Evolutionary conservation across 1,284 basidiomycete genomes (phyloP).

Genomic region (Stygiomarasmius scandens): DNA sequence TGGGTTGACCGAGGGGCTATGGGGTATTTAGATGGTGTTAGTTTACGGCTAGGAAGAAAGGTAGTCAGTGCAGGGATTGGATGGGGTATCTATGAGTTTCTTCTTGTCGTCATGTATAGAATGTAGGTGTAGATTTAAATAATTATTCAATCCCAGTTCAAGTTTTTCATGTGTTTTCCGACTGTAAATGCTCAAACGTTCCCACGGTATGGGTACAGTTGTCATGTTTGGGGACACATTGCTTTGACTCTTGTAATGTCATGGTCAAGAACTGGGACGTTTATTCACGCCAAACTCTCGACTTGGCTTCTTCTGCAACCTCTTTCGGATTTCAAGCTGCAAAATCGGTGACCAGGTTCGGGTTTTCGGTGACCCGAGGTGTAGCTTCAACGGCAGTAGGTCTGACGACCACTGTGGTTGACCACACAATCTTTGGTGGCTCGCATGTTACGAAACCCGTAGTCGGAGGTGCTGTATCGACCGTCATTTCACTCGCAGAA

Average conservation of each 20-base stretch:
- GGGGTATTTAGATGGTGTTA: constrained; percentile 88
- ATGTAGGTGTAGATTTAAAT: no score
- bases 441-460: constrained; percentile 56
- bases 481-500: constrained; percentile 68
- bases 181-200: no score
- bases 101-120: constrained; percentile 60
- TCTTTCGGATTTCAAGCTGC: constrained; percentile 65
- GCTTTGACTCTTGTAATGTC: neutral
- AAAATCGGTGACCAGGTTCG: constrained; percentile 68
- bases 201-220: no score
- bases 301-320: constrained; percentile 63
- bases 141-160: no score
- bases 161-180: no score
- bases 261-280: constrained; percentile 58
- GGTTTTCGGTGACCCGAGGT: constrained; percentile 68
- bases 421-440: constrained; percentile 66
- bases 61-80: constrained; percentile 89
- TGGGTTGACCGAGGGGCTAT: constrained; percentile 73
- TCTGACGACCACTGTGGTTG: constrained; percentile 58
- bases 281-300: constrained; percentile 62
- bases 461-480: constrained; percentile 58
- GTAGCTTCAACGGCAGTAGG: constrained; percentile 61
- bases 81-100: constrained; percentile 90
- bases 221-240: no score
- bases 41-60: constrained; percentile 84